Evolutionary conservation across 2,329 filamentous ascomycete species (phyloP).

Genomic region (Colletotrichum liriopes): DNA sequence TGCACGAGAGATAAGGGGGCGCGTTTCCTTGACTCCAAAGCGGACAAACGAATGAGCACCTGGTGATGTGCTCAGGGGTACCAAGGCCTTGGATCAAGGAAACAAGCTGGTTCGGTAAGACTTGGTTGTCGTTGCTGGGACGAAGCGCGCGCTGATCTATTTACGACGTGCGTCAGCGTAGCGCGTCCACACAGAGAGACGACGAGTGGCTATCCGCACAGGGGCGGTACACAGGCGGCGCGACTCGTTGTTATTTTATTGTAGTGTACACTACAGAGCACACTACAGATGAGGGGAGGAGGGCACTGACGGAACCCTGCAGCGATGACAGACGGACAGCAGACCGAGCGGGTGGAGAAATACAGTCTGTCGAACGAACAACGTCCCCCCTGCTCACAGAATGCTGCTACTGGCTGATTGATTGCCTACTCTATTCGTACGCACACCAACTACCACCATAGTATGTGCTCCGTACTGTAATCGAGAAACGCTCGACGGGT

Average conservation of each 20-base stretch:
- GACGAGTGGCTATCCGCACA: background rate
- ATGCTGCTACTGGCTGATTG: background rate
- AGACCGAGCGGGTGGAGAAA: constrained; percentile 20
- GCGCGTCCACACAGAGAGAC: background rate
- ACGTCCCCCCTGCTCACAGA: constrained; percentile 7
- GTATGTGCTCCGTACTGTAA: background rate
- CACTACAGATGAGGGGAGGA: too few relatives aligned
- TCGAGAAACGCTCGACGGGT: constrained; percentile 1
- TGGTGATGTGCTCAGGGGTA: constrained; percentile 14
- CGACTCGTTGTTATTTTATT: background rate
- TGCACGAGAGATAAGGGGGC: background rate
- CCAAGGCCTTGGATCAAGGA: constrained; percentile 15
- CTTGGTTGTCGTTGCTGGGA: constrained; percentile 24
- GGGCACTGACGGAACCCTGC: too few relatives aligned
- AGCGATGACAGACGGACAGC: constrained; percentile 15
- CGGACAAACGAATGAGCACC: background rate
- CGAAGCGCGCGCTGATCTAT: constrained; percentile 43
- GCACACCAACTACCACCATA: background rate
- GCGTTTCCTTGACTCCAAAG: constrained; percentile 5
- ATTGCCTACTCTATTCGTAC: background rate
- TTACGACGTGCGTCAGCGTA: constrained; percentile 31
- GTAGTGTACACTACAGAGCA: too few relatives aligned
- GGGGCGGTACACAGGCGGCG: background rate
- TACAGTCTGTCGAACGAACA: constrained; percentile 5
- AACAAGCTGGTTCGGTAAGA: constrained; percentile 23